Base-by-base conservation (phyloP, 2,329 filamentous ascomycete genomes). In the Calycina herbarum region DNA sequence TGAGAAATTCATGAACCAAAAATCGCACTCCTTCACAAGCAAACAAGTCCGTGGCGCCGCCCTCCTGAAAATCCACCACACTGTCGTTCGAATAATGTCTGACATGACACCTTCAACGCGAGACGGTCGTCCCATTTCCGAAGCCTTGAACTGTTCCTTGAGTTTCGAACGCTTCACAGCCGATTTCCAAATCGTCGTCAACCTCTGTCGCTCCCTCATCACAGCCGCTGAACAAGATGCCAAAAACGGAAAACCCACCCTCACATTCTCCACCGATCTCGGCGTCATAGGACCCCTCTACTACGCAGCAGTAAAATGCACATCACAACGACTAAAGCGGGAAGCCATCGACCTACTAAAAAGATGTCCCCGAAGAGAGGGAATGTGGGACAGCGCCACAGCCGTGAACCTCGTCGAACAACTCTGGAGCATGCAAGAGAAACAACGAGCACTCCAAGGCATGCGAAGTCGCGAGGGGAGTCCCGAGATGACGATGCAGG, bases 331-430 rank as follows among this genome's bases (percentile, higher is more conserved):
- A 0, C 62, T 72, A 17, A 69, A 69, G 17, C 24, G 57, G 1
- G 66, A 70, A 42, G 73, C 73, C 15, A 51, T 76, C 3, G 68
- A 70, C 8, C 64, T 75, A 3, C 60, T 76, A 4, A 42, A 59
- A 11, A 59, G 69, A 5, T 70, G 64, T 62, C 74, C 71, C 13
- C 60, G 74, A 27, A 69, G 70, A 31, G 74, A 76, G 59, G 74
- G 74, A 11, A 75, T 75, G 73, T 76, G 74, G 74, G 73, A 76
- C 60, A 71, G 69, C 57, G 33, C 59, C 6, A 65, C 66, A 1
- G 67, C 67, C 0, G 64, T 66, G 1, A 65, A 62, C 35, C 66
- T 76, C 29, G 63, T 75, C 7, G 59, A 59, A 45, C 61, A 72
- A n/a, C 73, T 68, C 57, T 73, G 71, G 71, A 59, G 62, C 2